Percentiles rank a stretch among this genome's conserved stretches.
phyloP scores from a whole-genome alignment of 805 yeast species.

The Pichia scutulata region DNA sequence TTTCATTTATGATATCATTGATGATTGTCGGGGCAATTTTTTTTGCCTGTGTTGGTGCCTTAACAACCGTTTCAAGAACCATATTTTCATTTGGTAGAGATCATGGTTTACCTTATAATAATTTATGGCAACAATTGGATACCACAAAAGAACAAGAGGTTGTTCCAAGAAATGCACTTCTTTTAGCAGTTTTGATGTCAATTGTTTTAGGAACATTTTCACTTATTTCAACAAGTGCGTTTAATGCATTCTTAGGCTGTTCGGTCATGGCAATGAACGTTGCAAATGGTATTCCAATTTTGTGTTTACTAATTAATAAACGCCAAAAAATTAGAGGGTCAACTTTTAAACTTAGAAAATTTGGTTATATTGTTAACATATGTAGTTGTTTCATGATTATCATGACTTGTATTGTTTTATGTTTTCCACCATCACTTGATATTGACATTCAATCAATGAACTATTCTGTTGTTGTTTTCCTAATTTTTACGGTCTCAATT shows the following conservation, averaged over 20 bases:
- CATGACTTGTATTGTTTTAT: constrained; percentile 52
- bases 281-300: constrained; percentile 70
- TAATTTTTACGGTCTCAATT: constrained; percentile 38
- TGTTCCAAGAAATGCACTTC: constrained; percentile 64
- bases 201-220: constrained; percentile 56
- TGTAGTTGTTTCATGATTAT: constrained; percentile 54
- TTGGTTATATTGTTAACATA: constrained; percentile 59
- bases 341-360: constrained; percentile 50
- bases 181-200: constrained; percentile 56
- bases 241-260: constrained; percentile 78
- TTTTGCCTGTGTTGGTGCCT: constrained; percentile 72
- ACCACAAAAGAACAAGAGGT: constrained; percentile 41
- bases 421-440: constrained; percentile 62
- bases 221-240: constrained; percentile 62
- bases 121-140: constrained; percentile 60
- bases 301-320: constrained; percentile 51
- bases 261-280: constrained; percentile 68
- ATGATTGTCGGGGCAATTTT: constrained; percentile 61
- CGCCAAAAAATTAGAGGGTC: constrained; percentile 60
- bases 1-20: constrained; percentile 61
- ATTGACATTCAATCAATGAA: constrained; percentile 45
- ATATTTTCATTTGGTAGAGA: constrained; percentile 80
- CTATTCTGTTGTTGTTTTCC: constrained; percentile 59
- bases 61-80: constrained; percentile 77
- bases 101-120: constrained; percentile 63